These are phyloP conservation scores for Pythium dissotocum DNA, from an alignment of 352 stramenopile genomes.

Conservation along the genomic window DNA sequence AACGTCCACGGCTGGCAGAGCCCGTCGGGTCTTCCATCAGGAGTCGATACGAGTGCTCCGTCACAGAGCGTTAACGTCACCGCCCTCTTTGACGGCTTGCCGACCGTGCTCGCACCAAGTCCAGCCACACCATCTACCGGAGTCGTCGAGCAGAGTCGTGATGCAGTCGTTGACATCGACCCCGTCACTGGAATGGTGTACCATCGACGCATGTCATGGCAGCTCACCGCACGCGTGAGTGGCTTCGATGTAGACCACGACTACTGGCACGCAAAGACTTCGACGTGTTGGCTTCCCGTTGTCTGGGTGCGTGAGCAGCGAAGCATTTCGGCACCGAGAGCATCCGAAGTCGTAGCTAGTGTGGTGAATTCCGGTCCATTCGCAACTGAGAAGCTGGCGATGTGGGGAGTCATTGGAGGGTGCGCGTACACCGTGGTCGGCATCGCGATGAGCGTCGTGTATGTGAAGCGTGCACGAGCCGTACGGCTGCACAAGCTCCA, in stretches of 20 bases:
- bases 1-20: constrained; percentile 36
- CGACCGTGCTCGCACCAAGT: constrained; percentile 28
- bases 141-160: constrained; percentile 11
- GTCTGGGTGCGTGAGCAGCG: constrained; percentile 50
- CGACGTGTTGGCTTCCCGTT: constrained; percentile 40
- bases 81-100: constrained; percentile 45
- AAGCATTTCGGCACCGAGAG: constrained; percentile 33
- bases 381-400: constrained; percentile 39
- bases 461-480: constrained; percentile 18
- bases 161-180: constrained; percentile 49
- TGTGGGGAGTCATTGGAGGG: constrained; percentile 34
- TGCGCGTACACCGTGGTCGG: constrained; percentile 31
- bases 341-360: constrained; percentile 9
- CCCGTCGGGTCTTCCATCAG: constrained; percentile 38
- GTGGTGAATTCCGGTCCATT: constrained; percentile 31
- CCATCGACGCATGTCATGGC: constrained; percentile 55
- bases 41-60: constrained; percentile 17
- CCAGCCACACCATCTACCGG: constrained; percentile 8
- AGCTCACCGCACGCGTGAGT: constrained; percentile 36
- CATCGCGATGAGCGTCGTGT: constrained; percentile 13
- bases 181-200: constrained; percentile 46
- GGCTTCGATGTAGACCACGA: constrained; percentile 10
- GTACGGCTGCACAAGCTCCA: constrained; percentile 25
- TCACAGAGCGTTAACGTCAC: constrained; percentile 44
- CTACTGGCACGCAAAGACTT: constrained; percentile 40